These are phyloP conservation scores for Aspergillus hortae DNA, from an alignment of 2,329 filamentous ascomycete genomes.

Conservation along the genomic window DNA sequence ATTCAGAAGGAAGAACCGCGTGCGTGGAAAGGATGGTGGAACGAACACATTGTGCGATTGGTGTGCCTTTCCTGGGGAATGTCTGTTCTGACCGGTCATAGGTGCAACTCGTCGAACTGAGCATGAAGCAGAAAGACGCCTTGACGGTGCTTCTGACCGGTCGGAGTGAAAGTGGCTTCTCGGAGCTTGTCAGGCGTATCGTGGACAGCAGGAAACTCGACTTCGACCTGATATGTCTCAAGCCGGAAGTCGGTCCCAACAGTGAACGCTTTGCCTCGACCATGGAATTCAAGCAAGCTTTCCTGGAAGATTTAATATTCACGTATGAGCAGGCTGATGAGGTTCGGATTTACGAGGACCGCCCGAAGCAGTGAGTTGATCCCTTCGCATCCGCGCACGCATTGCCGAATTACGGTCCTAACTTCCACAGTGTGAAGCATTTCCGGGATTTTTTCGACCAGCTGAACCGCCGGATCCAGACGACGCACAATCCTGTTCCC, in stretches of 20 bases:
- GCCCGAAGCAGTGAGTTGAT: slow-evolving; percentile 52
- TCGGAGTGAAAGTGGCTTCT: slow-evolving; percentile 72
- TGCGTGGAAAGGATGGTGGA: slow-evolving; percentile 95
- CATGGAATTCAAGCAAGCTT: slow-evolving; percentile 87
- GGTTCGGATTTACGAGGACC: slow-evolving; percentile 66
- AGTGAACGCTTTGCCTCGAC: slow-evolving; percentile 77
- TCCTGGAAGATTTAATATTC: slow-evolving; percentile 75
- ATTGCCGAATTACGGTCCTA: background rate
- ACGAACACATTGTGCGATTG: slow-evolving; percentile 71
- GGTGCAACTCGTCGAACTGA: slow-evolving; percentile 71
- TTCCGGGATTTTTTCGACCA: slow-evolving; percentile 81
- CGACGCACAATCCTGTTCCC: slow-evolving; percentile 39
- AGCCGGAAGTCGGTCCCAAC: slow-evolving; percentile 76
- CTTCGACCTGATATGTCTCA: slow-evolving; percentile 85
- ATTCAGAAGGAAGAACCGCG: slow-evolving; percentile 74
- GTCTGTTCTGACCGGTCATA: slow-evolving; percentile 25
- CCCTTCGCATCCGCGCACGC: too few species aligned
- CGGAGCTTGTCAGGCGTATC: slow-evolving; percentile 77
- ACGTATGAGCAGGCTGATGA: slow-evolving; percentile 83
- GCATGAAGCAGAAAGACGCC: slow-evolving; percentile 78
- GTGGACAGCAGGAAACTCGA: slow-evolving; percentile 70
- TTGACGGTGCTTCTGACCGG: slow-evolving; percentile 86
- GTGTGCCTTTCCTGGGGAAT: slow-evolving; percentile 6
- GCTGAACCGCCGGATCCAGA: slow-evolving; percentile 64
- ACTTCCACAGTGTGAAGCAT: slow-evolving; percentile 57